phyloP scores from a whole-genome alignment of 139 green algal genomes.

The Chlorella sp. region DNA sequence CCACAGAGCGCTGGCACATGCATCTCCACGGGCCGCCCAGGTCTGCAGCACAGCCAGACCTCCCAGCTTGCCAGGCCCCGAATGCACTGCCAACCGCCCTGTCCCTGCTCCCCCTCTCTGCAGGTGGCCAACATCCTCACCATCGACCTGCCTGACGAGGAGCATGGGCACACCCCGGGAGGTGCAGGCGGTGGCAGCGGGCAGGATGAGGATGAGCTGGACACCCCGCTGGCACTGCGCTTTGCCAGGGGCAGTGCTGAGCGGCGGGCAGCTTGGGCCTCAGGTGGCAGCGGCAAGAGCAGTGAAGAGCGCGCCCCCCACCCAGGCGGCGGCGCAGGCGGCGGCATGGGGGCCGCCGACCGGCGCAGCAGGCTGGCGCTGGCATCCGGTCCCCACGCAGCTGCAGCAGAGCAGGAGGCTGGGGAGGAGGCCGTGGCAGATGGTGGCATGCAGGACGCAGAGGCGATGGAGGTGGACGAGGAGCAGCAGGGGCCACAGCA shows the following conservation, averaged over 20 bases:
- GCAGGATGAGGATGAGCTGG: constrained; percentile 36
- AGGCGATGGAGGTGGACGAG: neutral
- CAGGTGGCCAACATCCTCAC: constrained; percentile 43
- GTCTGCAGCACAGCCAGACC: neutral
- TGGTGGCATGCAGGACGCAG: neutral
- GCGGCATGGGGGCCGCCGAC: neutral
- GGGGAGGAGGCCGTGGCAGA: neutral
- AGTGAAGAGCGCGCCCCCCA: neutral
- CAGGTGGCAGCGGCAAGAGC: constrained; percentile 11
- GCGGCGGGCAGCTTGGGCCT: neutral
- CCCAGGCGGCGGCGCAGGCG: neutral
- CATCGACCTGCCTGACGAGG: constrained; percentile 25
- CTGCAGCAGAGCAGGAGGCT: neutral
- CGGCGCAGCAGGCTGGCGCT: constrained; percentile 20
- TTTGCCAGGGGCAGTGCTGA: constrained; percentile 1
- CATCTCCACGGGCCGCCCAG: too few relatives aligned
- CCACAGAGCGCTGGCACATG: neutral
- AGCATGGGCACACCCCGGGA: neutral
- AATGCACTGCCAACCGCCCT: neutral
- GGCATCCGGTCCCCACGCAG: constrained; percentile 6
- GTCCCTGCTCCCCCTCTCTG: neutral
- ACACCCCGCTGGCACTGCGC: constrained; percentile 42
- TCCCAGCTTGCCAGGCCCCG: neutral
- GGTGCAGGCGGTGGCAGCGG: neutral
- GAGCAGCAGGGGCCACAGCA: neutral